Base-by-base conservation (phyloP, 345 rosid genomes). In the Citrus maxima region DNA sequence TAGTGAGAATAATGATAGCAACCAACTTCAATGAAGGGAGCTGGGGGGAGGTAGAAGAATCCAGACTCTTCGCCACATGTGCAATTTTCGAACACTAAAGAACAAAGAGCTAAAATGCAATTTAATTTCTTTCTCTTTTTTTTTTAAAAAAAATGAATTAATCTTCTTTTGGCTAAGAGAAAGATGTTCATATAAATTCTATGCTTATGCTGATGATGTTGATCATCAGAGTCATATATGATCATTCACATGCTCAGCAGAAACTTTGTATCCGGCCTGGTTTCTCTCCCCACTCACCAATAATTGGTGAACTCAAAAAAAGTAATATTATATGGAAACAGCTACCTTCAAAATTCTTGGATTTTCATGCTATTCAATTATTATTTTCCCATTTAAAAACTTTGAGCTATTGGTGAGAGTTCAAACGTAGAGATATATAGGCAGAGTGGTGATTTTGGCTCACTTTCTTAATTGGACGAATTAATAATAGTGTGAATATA, bases 231-330 rank as follows among this genome's bases (percentile, higher is more conserved):
- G 54, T 42, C 70, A 46, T 63, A 10, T 21, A 19, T 28, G 42
- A 42, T 46, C 70, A 63, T 46, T 40, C 63, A 65, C 78, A 54
- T 76, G 72, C 64, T 54, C n/a, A 34, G 63, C 49, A 49, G 51
- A 75, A 64, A 27, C 71, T 24, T 63, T 37, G 42, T 40, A 42
- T 27, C 67, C 25, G 69, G 42, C 73, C 68, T 78, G 49, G 62
- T 75, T 69, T 60, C 71, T 75, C 49, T 21, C 54, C 72, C 24
- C 37, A 71, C 65, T 65, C 82, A 58, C 85, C 82, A 84, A 84
- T 81, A 46, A 84, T 79, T 84, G 83, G 75, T 81, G 74, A 32
- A 67, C 27, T 16, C n/a, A 40, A 34, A 30, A 30, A 66, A 78
- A 70, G 12, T 55, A 71, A 59, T 34, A 19, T 54, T 74, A 28